These are phyloP conservation scores for Candida insectorum DNA, from an alignment of 805 yeast species.

Conservation along the genomic window DNA sequence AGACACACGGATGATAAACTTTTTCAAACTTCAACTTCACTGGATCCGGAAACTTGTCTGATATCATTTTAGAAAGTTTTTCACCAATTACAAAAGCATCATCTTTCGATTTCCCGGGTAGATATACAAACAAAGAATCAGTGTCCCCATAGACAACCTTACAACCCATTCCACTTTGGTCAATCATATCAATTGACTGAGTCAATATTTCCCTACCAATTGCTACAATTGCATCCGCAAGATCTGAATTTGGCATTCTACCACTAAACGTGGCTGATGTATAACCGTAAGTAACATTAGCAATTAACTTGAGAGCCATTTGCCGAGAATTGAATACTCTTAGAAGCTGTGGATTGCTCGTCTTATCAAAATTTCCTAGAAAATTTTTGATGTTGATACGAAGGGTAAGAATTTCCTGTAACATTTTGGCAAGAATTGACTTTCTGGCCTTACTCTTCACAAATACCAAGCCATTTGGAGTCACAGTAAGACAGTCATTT, in stretches of 20 bases:
- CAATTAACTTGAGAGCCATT: constrained; percentile 81
- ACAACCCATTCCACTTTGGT: constrained; percentile 69
- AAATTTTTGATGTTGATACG: constrained; percentile 76
- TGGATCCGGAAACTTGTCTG: constrained; percentile 73
- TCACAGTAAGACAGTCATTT: constrained; percentile 50
- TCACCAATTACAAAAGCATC: constrained; percentile 79
- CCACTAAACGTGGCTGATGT: constrained; percentile 94
- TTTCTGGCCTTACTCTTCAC: constrained; percentile 62
- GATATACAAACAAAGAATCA: constrained; percentile 84
- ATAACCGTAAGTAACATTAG: constrained; percentile 96
- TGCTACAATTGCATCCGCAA: constrained; percentile 92
- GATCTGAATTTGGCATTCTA: constrained; percentile 93
- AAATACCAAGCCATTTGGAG: constrained; percentile 88
- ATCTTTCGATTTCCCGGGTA: constrained; percentile 74
- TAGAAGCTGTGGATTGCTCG: constrained; percentile 43
- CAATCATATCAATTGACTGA: constrained; percentile 67
- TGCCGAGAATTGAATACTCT: constrained; percentile 73
- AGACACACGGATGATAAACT: constrained; percentile 81
- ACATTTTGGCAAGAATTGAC: constrained; percentile 78
- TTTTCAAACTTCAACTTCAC: constrained; percentile 84
- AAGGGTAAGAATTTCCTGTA: constrained; percentile 76
- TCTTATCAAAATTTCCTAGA: constrained; percentile 45
- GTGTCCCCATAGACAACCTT: constrained; percentile 97
- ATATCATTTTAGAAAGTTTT: constrained; percentile 62
- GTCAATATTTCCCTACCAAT: constrained; percentile 84